These are phyloP conservation scores for Entomortierella chlamydospora DNA, from an alignment of 192 early-diverging fungal species.

Conservation along the genomic window DNA sequence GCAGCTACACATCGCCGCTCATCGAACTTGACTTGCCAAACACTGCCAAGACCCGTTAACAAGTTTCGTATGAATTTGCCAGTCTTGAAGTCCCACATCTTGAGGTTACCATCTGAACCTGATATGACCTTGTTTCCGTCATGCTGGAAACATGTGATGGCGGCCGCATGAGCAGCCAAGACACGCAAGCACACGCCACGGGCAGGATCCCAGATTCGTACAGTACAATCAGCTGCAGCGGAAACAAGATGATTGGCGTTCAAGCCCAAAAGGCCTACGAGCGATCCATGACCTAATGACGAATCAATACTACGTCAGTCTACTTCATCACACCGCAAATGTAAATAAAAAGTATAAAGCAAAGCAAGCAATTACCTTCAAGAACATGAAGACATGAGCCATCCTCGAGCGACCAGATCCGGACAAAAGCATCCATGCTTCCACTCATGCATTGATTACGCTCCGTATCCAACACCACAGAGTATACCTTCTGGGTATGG, in stretches of 20 bases:
- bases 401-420: constrained; percentile 46
- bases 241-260: constrained; percentile 89
- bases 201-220: constrained; percentile 91
- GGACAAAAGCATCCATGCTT: constrained; percentile 91
- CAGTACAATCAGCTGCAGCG: constrained; percentile 93
- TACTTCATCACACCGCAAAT: too few relatives aligned
- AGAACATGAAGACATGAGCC: constrained; percentile 83
- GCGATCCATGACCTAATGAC: constrained; percentile 89
- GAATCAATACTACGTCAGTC: too few relatives aligned
- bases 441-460: constrained; percentile 90
- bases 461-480: constrained; percentile 89
- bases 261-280: constrained; percentile 94
- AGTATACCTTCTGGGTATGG: constrained; percentile 96
- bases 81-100: constrained; percentile 96
- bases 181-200: constrained; percentile 71
- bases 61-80: constrained; percentile 88
- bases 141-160: constrained; percentile 99
- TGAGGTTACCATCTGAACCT: constrained; percentile 93
- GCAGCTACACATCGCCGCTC: constrained; percentile 84
- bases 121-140: constrained; percentile 93
- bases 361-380: too few relatives aligned
- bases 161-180: constrained; percentile 82
- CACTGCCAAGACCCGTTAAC: constrained; percentile 81
- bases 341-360: too few relatives aligned
- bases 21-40: constrained; percentile 97